Evolutionary conservation across 495 filamentous ascomycete species (phyloP).

Genomic region (Letharia lupina): DNA sequence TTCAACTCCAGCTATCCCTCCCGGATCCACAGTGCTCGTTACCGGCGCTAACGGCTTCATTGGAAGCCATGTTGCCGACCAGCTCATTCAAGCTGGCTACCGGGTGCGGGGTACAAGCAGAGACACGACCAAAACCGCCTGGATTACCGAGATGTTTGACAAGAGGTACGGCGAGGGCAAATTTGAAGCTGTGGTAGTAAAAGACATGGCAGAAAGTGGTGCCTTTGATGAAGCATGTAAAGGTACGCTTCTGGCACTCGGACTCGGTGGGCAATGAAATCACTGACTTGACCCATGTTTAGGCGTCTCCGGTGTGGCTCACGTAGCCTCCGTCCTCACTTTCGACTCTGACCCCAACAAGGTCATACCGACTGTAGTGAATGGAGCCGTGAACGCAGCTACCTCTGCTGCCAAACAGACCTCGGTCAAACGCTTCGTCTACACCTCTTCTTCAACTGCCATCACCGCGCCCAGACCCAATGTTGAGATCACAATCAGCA

Average conservation of each 20-base stretch:
- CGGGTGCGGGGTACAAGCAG: constrained; percentile 46
- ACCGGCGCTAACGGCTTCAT: constrained; percentile 53
- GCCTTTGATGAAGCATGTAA: constrained; percentile 38
- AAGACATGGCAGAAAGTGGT: constrained; percentile 32
- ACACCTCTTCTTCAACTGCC: constrained; percentile 44
- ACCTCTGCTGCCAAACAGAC: constrained; percentile 37
- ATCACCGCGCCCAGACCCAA: constrained; percentile 19
- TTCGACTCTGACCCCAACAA: constrained; percentile 34
- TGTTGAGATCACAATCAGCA: constrained; percentile 28
- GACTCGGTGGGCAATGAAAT: background rate
- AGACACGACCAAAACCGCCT: constrained; percentile 32
- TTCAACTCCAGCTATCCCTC: constrained; percentile 3
- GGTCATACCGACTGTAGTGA: constrained; percentile 38
- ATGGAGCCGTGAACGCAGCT: constrained; percentile 34
- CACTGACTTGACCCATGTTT: background rate
- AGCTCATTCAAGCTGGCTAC: constrained; percentile 43
- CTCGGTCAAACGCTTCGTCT: constrained; percentile 43
- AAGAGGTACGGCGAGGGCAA: constrained; percentile 33
- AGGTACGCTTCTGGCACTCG: constrained; percentile 21
- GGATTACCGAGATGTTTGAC: constrained; percentile 36
- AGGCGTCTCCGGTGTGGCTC: constrained; percentile 2
- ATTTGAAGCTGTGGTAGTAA: constrained; percentile 34
- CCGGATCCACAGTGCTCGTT: constrained; percentile 35
- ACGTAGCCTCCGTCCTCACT: constrained; percentile 36
- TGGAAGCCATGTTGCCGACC: constrained; percentile 42